Percentiles rank a stretch among this genome's conserved stretches.
phyloP scores from a whole-genome alignment of 148 eudicot species.

The Beta vulgaris region DNA sequence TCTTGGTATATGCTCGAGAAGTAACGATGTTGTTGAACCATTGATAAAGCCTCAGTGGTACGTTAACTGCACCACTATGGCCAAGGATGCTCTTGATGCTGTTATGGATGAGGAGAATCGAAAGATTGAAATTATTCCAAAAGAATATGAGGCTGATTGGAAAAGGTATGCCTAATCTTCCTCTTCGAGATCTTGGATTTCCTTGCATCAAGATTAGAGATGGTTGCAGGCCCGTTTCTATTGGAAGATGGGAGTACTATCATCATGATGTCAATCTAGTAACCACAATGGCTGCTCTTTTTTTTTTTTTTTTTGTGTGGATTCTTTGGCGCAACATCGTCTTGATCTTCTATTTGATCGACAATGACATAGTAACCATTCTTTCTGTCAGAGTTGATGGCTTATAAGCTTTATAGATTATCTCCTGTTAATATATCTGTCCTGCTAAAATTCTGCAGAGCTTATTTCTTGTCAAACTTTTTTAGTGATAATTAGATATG shows the following conservation, averaged over 20 bases:
- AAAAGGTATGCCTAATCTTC: conserved; percentile 50
- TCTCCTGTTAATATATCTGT: not conserved
- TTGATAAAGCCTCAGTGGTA: conserved; percentile 98
- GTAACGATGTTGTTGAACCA: conserved; percentile 88
- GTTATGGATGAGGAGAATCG: conserved; percentile 48
- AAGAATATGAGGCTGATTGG: conserved; percentile 92
- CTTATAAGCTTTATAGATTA: not conserved
- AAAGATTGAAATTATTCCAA: conserved; percentile 81
- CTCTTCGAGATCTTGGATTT: conserved; percentile 2
- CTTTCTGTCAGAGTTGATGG: not conserved
- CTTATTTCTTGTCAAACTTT: too few species aligned
- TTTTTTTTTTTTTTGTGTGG: too few species aligned
- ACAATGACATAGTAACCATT: not conserved
- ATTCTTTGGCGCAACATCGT: not conserved
- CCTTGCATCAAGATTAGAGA: not conserved
- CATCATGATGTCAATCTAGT: not conserved
- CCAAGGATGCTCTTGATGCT: conserved; percentile 85
- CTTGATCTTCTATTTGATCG: not conserved
- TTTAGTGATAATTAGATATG: too few species aligned
- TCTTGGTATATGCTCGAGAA: conserved; percentile 86
- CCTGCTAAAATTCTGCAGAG: not conserved
- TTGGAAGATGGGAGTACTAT: not conserved
- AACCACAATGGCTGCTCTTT: not conserved
- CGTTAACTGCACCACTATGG: conserved; percentile 75
- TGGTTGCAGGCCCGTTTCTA: not conserved